Percentiles rank a stretch among this genome's conserved stretches.
Evolutionary conservation across 306 rosid genomes (phyloP).

Genomic region (Cajanus cajan): DNA sequence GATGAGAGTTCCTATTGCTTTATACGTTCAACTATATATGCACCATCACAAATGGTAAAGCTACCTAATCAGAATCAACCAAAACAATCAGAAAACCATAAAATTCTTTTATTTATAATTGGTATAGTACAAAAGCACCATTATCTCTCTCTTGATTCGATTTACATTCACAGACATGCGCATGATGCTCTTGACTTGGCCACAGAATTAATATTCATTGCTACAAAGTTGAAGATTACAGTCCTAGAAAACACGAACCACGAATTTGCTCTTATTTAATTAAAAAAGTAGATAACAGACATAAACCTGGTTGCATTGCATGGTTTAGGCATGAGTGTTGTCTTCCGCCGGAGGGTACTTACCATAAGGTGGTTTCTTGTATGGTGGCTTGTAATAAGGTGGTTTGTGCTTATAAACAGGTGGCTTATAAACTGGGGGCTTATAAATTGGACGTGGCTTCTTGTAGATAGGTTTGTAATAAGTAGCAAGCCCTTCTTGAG

Average conservation of each 20-base stretch:
- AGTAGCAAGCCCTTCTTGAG: slow-evolving; percentile 9
- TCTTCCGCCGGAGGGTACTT: not conserved
- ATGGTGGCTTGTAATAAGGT: not conserved
- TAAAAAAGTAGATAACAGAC: not conserved
- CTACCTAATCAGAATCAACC: not conserved
- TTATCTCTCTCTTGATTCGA: not conserved
- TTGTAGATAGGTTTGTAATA: not conserved
- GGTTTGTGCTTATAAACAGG: not conserved
- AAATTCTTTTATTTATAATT: not conserved
- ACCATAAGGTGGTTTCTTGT: slow-evolving; percentile 6
- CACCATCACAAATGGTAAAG: too few relatives aligned
- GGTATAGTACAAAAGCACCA: not conserved
- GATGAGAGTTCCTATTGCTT: too few relatives aligned
- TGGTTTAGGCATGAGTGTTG: not conserved
- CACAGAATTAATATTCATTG: not conserved
- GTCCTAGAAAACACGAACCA: not conserved
- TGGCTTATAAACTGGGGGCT: not conserved
- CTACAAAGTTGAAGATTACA: not conserved
- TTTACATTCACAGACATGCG: not conserved
- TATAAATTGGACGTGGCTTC: not conserved
- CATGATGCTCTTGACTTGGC: not conserved
- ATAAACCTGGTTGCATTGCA: not conserved
- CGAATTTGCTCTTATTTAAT: not conserved
- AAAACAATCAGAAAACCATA: not conserved
- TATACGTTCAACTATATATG: too few relatives aligned